Conservation (phyloP, 1,284 basidiomycete species). For the Irpex sp. region DNA sequence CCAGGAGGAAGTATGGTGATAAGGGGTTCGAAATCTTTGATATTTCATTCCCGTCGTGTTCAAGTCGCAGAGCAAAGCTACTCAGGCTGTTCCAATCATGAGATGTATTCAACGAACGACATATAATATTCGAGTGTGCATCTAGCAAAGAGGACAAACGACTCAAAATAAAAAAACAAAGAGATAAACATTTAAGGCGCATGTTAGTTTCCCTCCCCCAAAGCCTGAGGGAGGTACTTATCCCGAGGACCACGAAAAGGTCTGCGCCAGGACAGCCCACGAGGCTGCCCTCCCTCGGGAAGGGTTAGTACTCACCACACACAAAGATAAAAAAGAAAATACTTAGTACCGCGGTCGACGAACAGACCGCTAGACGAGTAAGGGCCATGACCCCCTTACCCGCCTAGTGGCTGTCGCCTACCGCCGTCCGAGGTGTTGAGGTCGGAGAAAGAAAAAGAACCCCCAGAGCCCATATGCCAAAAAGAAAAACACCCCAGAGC, state of each 20-base stretch:
- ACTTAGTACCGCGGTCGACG: not conserved
- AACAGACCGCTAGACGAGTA: not conserved
- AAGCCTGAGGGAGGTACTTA: constrained; percentile 1
- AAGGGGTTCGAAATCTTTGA: too few relatives aligned
- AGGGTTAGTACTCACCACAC: not conserved
- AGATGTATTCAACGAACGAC: too few relatives aligned
- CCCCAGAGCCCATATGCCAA: too few relatives aligned
- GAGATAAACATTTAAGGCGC: not conserved
- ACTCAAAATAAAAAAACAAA: too few relatives aligned
- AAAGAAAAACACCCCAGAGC: too few relatives aligned
- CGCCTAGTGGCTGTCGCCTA: not conserved
- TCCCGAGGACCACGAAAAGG: constrained; percentile 11
- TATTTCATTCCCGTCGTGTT: too few relatives aligned
- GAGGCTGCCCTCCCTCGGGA: constrained; percentile 6
- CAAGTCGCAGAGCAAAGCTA: too few relatives aligned
- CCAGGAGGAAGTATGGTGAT: too few relatives aligned
- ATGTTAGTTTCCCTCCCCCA: constrained; percentile 7
- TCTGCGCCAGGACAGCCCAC: constrained; percentile 8
- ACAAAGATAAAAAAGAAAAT: not conserved
- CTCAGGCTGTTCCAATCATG: too few relatives aligned
- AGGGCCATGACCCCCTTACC: not conserved
- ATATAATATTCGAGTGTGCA: too few relatives aligned
- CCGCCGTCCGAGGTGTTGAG: not conserved
- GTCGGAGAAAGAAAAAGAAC: too few relatives aligned
- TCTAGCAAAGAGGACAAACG: too few relatives aligned